Evolutionary conservation across 2,329 filamentous ascomycete genomes (phyloP).

Genomic region (Xylariaceae sp.): DNA sequence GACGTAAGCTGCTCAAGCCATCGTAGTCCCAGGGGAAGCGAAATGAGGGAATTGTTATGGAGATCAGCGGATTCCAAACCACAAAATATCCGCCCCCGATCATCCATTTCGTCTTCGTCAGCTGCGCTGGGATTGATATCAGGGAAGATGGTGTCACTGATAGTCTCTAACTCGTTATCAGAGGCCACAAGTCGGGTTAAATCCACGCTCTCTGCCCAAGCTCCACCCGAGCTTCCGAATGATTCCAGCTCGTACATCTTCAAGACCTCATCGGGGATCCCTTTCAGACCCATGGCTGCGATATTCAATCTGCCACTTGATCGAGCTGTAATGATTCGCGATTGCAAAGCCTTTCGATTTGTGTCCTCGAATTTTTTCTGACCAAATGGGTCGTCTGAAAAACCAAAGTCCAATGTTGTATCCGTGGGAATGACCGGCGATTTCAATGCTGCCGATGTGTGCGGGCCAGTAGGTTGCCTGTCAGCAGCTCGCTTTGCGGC

Average conservation of each 20-base stretch:
- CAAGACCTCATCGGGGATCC: constrained; percentile 78
- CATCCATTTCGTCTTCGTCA: constrained; percentile 53
- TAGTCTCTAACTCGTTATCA: constrained; percentile 77
- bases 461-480: constrained; percentile 30
- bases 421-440: constrained; percentile 45
- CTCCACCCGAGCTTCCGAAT: constrained; percentile 57
- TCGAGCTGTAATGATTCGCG: constrained; percentile 68
- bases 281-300: constrained; percentile 72
- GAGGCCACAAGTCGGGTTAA: constrained; percentile 79
- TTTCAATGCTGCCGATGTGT: constrained; percentile 24
- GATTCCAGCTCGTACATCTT: constrained; percentile 84
- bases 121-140: constrained; percentile 58
- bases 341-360: constrained; percentile 64
- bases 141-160: constrained; percentile 75
- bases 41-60: constrained; percentile 74
- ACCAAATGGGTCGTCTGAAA: constrained; percentile 67
- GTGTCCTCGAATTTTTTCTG: constrained; percentile 54
- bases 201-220: constrained; percentile 92
- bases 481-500: constrained; percentile 64
- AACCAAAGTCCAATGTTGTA: constrained; percentile 54
- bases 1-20: constrained; percentile 70
- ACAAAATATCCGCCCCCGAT: constrained; percentile 71
- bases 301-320: constrained; percentile 83
- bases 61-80: constrained; percentile 78
- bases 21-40: constrained; percentile 71